phyloP scores from a whole-genome alignment of 2,329 filamentous ascomycete species.

The Phialemoniopsis sp. region DNA sequence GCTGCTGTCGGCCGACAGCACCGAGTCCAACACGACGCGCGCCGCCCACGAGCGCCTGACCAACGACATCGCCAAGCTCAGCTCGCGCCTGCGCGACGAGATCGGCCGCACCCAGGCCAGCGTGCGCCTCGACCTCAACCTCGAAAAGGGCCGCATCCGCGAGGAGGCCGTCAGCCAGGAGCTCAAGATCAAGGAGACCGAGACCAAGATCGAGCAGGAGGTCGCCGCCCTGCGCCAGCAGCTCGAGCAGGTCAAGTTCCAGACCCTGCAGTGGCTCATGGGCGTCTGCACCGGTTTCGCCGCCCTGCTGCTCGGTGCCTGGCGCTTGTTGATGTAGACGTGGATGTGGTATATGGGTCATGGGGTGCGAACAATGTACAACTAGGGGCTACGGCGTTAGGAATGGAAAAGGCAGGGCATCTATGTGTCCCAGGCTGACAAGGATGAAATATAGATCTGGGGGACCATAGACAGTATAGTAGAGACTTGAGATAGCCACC shows the following conservation, averaged over 20 bases:
- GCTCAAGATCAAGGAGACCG: conserved; percentile 97
- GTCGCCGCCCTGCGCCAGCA: conserved; percentile 86
- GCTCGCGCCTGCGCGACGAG: conserved; percentile 84
- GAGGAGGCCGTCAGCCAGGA: conserved; percentile 97
- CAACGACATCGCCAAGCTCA: conserved; percentile 93
- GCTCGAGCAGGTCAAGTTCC: conserved; percentile 96
- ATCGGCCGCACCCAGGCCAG: conserved; percentile 91
- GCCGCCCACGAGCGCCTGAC: conserved; percentile 87
- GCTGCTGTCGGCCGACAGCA: conserved; percentile 85
- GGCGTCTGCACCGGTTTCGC: conserved; percentile 70
- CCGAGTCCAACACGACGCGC: conserved; percentile 83
- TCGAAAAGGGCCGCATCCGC: conserved; percentile 93
- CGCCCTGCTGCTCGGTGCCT: conserved; percentile 64
- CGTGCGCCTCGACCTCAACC: conserved; percentile 85
- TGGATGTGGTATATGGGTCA: no score
- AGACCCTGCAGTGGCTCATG: conserved; percentile 97
- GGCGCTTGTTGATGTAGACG: conserved; percentile 63
- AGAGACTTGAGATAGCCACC: no score
- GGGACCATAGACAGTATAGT: no score
- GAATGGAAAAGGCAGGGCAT: no score
- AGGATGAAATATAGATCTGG: no score
- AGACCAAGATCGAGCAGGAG: conserved; percentile 97
- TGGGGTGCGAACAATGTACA: no score
- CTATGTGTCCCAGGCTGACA: no score
- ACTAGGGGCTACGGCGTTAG: no score